phyloP scores from a whole-genome alignment of 768 basidiomycete species.

The Lentinula detonsa region DNA sequence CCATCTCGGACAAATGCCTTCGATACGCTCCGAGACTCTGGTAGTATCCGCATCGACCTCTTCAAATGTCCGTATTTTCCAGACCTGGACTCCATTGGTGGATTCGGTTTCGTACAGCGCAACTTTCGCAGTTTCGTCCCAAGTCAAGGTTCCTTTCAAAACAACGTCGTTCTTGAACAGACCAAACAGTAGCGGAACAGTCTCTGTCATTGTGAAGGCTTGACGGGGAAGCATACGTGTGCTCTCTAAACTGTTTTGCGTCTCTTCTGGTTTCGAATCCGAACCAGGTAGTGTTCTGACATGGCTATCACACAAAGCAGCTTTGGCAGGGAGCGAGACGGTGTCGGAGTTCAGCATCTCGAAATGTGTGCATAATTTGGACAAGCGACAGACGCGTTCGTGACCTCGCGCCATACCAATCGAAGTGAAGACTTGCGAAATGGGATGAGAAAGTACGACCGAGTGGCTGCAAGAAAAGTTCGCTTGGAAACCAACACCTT shows the following conservation, averaged over 20 bases:
- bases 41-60: slow-evolving; percentile 18
- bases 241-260: background rate
- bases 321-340: slow-evolving; percentile 12
- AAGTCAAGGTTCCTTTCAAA: slow-evolving; percentile 25
- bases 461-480: slow-evolving; percentile 25
- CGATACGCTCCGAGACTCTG: slow-evolving; percentile 23
- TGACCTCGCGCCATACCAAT: slow-evolving; percentile 23
- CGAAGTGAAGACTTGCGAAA: slow-evolving; percentile 19
- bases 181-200: slow-evolving; percentile 25
- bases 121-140: slow-evolving; percentile 20
- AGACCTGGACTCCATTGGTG: slow-evolving; percentile 14
- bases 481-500: slow-evolving; percentile 8
- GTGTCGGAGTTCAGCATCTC: slow-evolving; percentile 20
- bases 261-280: background rate
- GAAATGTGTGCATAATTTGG: slow-evolving; percentile 21
- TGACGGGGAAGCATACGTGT: slow-evolving; percentile 16
- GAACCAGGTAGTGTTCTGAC: slow-evolving; percentile 9
- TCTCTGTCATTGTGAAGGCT: slow-evolving; percentile 25
- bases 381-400: slow-evolving; percentile 25
- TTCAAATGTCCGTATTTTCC: slow-evolving; percentile 26
- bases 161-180: slow-evolving; percentile 19
- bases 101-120: slow-evolving; percentile 25
- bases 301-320: slow-evolving; percentile 10
- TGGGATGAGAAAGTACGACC: slow-evolving; percentile 21
- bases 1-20: slow-evolving; percentile 22